Base-by-base conservation (phyloP, 2,329 filamentous ascomycete genomes). In the Trichoderma pleuroti region DNA sequence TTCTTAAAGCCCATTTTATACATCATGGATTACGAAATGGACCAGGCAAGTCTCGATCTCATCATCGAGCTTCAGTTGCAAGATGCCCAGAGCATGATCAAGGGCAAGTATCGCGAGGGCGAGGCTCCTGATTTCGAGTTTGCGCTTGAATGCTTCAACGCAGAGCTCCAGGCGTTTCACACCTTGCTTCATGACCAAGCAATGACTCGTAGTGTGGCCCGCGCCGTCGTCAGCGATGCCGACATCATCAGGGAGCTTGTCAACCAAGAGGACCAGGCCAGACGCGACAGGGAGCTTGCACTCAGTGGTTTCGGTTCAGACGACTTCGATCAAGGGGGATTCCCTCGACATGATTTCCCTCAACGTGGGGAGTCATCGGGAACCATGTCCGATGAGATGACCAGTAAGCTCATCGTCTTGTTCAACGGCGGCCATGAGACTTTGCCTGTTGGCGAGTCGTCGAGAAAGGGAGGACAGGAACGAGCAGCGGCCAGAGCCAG, bases 21-120 rank as follows among this genome's bases (percentile, higher is more conserved):
- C 6, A 60, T 42, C 26, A 65, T 68, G 56, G 18, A 56, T 24
- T 11, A 52, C 42, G 70, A 56, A 24, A 42, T 69, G 6, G 70
- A 71, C 42, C 70, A 71, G 12, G 73, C n/a, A 36, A 74, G 71
- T 7, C 72, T 75, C 2, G 42, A 70, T 21, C 46, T 76, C 32
- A 65, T 74, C 28, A 49, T 76, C 24, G 61, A 74, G 52, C 72
- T 75, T 12, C 73, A 76, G 39, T 64, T 73, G n/a, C 68, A 74
- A 28, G 74, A 75, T 46, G 65, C 70, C 2, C 57, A 68, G 10
- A 49, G 28, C 30, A 54, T 74, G 26, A 21, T 21, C 39, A 73
- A 72, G 46, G 74, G 73, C 5, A 74, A 74, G 7, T n/a, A 70
- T 12, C 64, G n/a, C 14, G 69, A 62, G 34, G 70, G 59, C 24